Percentiles rank a stretch among this genome's conserved stretches.
Evolutionary conservation across 371 early-diverging fungal genomes (phyloP).

Genomic region (Capillidium rhysosporum): DNA sequence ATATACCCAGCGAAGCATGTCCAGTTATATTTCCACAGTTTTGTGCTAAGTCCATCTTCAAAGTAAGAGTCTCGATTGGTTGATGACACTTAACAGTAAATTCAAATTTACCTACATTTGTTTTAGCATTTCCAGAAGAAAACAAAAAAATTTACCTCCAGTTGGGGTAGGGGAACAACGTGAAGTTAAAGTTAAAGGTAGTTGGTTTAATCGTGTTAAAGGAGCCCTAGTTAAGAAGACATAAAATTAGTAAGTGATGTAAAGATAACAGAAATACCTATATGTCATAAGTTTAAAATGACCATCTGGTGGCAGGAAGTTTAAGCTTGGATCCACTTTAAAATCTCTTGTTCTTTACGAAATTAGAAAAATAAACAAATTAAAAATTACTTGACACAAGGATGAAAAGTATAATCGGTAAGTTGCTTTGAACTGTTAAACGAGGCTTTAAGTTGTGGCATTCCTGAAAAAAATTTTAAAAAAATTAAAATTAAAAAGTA

Average conservation of each 20-base stretch:
- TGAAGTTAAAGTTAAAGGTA: too few species aligned
- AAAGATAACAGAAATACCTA: background rate
- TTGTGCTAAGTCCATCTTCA: too few species aligned
- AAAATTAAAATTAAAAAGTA: conserved; percentile 9
- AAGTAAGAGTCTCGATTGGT: too few species aligned
- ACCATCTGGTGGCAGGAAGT: conserved; percentile 90
- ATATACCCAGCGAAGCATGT: too few species aligned
- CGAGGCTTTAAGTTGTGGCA: conserved; percentile 66
- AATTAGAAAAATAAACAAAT: background rate
- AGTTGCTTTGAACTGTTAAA: conserved; percentile 50
- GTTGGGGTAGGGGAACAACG: too few species aligned
- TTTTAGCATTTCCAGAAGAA: too few species aligned
- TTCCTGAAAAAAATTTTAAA: conserved; percentile 20
- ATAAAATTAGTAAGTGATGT: conserved; percentile 4
- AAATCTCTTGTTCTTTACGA: conserved; percentile 35
- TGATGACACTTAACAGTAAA: too few species aligned
- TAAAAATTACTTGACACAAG: conserved; percentile 43
- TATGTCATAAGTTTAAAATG: conserved; percentile 73
- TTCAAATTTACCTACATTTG: too few species aligned
- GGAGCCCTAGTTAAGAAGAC: too few species aligned
- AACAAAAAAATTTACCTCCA: too few species aligned
- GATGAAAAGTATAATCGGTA: conserved; percentile 76
- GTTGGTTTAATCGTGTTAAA: too few species aligned
- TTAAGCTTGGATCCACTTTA: conserved; percentile 55
- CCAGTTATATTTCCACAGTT: too few species aligned